These are phyloP conservation scores for Beauveria medogensis DNA, from an alignment of 2,329 filamentous ascomycete genomes.

Conservation along the genomic window DNA sequence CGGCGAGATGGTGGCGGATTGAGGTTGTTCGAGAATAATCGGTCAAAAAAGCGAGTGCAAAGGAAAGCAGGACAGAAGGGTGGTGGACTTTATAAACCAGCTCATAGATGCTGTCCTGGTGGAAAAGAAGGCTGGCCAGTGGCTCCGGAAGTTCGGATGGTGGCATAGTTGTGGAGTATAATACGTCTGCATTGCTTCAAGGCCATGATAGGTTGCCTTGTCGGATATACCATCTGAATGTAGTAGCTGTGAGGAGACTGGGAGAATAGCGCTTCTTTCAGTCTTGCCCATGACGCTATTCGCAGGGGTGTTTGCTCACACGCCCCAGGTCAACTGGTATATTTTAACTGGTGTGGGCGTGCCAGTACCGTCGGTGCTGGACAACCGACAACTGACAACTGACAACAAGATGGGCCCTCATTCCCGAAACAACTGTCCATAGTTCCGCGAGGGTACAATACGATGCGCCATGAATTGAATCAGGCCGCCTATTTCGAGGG, in stretches of 20 bases:
- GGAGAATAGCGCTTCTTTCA: not conserved
- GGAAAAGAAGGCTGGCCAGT: not conserved
- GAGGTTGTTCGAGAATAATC: not conserved
- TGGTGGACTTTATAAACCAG: not conserved
- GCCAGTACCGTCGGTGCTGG: no score
- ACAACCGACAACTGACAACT: no score
- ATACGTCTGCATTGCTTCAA: not conserved
- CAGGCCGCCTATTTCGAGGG: no score
- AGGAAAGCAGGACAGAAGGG: not conserved
- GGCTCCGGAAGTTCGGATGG: not conserved
- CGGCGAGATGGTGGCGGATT: not conserved
- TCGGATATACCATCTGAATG: not conserved
- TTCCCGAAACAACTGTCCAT: no score
- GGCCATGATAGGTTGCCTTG: slow-evolving; percentile 2
- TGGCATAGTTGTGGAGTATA: not conserved
- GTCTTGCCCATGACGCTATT: not conserved
- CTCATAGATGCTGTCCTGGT: not conserved
- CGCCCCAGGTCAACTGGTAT: no score
- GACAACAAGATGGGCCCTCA: no score
- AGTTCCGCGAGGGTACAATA: no score
- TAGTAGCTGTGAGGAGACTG: not conserved
- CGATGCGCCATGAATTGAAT: no score
- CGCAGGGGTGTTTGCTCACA: no score
- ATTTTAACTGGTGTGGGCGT: no score
- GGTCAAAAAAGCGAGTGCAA: not conserved